Percentiles rank a stretch among this genome's conserved stretches.
phyloP scores from a whole-genome alignment of 805 yeast genomes.

The Wickerhamiella shivajii region DNA sequence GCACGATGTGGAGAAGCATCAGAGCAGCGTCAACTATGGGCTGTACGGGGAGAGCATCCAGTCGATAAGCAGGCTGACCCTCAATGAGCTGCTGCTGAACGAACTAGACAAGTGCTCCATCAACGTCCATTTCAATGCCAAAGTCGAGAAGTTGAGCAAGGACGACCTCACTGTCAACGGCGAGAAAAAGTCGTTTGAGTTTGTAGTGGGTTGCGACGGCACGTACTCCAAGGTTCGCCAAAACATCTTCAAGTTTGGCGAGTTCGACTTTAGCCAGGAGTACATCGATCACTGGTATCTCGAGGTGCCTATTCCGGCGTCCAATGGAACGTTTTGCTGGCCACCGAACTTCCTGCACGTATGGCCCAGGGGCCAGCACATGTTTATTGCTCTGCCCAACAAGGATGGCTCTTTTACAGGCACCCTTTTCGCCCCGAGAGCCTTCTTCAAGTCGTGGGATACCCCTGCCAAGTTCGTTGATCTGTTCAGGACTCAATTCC shows the following conservation, averaged over 20 bases:
- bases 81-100: slow-evolving; percentile 50
- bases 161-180: background rate
- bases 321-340: slow-evolving; percentile 32
- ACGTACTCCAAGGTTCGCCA: slow-evolving; percentile 59
- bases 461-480: slow-evolving; percentile 30
- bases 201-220: slow-evolving; percentile 77
- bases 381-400: slow-evolving; percentile 85
- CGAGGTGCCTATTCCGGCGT: slow-evolving; percentile 63
- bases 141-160: slow-evolving; percentile 26
- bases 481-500: slow-evolving; percentile 50
- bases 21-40: slow-evolving; percentile 63
- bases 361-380: slow-evolving; percentile 78
- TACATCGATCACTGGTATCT: slow-evolving; percentile 74
- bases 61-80: slow-evolving; percentile 61
- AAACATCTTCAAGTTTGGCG: slow-evolving; percentile 46
- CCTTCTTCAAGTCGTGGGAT: slow-evolving; percentile 36
- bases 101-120: slow-evolving; percentile 44
- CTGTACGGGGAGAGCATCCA: slow-evolving; percentile 70
- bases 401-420: slow-evolving; percentile 76
- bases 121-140: slow-evolving; percentile 38
- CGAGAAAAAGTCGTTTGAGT: slow-evolving; percentile 22
- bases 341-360: slow-evolving; percentile 73
- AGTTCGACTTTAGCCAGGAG: slow-evolving; percentile 61
- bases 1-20: slow-evolving; percentile 50
- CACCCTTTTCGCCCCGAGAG: slow-evolving; percentile 77